Conservation (phyloP, 306 rosid genomes). For the Glycyrrhiza uralensis region DNA sequence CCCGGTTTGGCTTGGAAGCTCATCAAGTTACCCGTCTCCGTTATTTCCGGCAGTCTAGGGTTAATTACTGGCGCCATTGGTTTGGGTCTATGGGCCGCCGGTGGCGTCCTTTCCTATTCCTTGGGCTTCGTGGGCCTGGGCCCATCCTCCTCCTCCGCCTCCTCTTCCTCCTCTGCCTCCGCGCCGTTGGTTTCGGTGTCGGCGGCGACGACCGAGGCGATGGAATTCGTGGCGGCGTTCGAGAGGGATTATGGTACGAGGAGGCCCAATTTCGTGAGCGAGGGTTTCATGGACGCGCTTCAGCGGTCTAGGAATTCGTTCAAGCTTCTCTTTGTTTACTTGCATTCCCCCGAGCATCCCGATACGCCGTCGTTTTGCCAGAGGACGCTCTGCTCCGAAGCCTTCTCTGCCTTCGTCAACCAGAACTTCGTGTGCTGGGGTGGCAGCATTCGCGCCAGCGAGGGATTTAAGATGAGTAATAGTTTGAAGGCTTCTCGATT, state of each 20-base stretch:
- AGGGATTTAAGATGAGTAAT: constrained; percentile 98
- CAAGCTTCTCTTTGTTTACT: constrained; percentile 77
- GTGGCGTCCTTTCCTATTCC: constrained; percentile 87
- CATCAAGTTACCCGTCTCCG: constrained; percentile 71
- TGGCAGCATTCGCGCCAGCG: constrained; percentile 84
- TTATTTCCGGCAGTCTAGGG: constrained; percentile 79
- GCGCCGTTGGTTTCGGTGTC: constrained; percentile 63
- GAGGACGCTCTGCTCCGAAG: constrained; percentile 73
- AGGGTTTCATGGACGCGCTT: constrained; percentile 89
- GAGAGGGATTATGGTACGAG: constrained; percentile 66
- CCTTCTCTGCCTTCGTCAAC: constrained; percentile 56
- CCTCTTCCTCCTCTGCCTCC: constrained; percentile 23
- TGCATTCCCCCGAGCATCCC: constrained; percentile 96
- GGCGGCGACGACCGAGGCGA: constrained; percentile 65
- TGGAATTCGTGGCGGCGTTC: constrained; percentile 58
- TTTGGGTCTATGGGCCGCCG: constrained; percentile 88
- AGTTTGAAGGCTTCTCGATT: constrained; percentile 89
- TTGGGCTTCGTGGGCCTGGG: constrained; percentile 81
- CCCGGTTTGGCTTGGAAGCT: constrained; percentile 83
- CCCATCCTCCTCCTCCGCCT: background rate
- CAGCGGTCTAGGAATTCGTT: constrained; percentile 75
- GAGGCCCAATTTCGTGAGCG: constrained; percentile 68
- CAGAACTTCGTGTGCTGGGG: constrained; percentile 96
- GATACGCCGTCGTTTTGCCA: constrained; percentile 82
- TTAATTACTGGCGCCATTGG: constrained; percentile 83